Conservation (phyloP, 2,329 filamentous ascomycete genomes). For the Talaromyces rugulosus region DNA sequence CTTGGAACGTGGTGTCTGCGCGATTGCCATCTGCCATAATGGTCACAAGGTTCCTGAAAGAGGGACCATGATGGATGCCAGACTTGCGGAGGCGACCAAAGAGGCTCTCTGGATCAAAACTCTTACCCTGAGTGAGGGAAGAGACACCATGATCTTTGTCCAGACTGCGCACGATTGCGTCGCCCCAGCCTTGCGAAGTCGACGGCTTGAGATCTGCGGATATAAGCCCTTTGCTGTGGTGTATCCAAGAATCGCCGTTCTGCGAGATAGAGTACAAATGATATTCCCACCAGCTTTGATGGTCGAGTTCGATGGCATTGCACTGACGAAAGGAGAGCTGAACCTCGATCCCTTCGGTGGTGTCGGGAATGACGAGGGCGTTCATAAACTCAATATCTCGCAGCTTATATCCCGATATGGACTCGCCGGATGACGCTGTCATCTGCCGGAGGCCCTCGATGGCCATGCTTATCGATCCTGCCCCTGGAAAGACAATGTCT, state of each 20-base stretch:
- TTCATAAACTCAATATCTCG: neutral
- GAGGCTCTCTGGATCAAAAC: neutral
- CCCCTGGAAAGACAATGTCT: neutral
- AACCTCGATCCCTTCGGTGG: neutral
- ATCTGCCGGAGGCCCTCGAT: neutral
- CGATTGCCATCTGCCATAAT: neutral
- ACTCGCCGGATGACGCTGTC: neutral
- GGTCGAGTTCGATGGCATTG: neutral
- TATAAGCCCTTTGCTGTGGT: neutral
- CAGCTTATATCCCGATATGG: neutral
- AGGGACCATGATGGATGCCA: neutral
- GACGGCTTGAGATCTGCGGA: neutral
- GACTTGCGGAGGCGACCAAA: neutral
- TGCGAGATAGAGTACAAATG: neutral
- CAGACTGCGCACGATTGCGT: neutral
- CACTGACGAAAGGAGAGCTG: neutral
- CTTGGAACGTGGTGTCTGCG: neutral
- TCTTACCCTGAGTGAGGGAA: neutral
- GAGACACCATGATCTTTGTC: neutral
- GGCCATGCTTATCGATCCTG: neutral
- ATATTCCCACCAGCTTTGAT: neutral
- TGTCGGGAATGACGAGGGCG: neutral
- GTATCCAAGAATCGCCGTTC: neutral
- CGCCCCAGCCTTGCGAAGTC: neutral
- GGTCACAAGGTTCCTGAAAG: neutral